Conservation (phyloP, 2,329 filamentous ascomycete species). For the Penicillium sp. region DNA sequence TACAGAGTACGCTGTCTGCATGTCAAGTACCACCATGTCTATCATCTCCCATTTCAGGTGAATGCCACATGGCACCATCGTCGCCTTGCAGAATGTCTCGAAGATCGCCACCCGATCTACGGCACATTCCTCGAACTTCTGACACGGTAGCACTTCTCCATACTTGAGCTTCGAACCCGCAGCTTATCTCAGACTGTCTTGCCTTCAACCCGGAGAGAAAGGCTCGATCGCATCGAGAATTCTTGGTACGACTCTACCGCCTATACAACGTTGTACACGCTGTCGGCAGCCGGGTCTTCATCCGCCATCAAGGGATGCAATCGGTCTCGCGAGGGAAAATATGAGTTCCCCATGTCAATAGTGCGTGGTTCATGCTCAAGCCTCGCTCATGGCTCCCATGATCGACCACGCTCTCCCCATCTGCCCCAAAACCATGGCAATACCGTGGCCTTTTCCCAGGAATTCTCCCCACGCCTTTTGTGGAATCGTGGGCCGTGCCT, state of each 20-base stretch:
- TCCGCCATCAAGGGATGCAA: constrained; percentile 17
- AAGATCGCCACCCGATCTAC: constrained; percentile 19
- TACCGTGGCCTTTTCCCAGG: constrained; percentile 3
- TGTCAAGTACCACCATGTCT: constrained; percentile 6
- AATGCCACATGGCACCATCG: constrained; percentile 24
- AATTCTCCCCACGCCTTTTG: constrained; percentile 4
- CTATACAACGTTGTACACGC: not conserved
- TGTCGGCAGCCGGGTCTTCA: not conserved
- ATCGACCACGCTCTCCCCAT: constrained; percentile 1
- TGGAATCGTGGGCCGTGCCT: constrained; percentile 4
- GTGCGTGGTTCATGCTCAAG: constrained; percentile 6
- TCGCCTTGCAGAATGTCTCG: constrained; percentile 29
- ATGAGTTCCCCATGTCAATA: constrained; percentile 18
- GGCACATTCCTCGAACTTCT: constrained; percentile 17
- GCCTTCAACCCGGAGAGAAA: not conserved
- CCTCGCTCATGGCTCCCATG: constrained; percentile 3
- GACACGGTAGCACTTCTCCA: constrained; percentile 28
- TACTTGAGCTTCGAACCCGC: constrained; percentile 10
- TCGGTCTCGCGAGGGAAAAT: not conserved
- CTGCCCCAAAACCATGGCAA: not conserved
- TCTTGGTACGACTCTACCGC: constrained; percentile 8
- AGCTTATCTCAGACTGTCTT: not conserved
- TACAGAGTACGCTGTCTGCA: constrained; percentile 1
- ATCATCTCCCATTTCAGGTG: constrained; percentile 13
- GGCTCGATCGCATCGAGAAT: constrained; percentile 1